Percentiles rank a stretch among this genome's conserved stretches.
These are phyloP conservation scores for Hyphodiscus sp. DNA, from an alignment of 2,329 filamentous ascomycete genomes.

Conservation along the genomic window DNA sequence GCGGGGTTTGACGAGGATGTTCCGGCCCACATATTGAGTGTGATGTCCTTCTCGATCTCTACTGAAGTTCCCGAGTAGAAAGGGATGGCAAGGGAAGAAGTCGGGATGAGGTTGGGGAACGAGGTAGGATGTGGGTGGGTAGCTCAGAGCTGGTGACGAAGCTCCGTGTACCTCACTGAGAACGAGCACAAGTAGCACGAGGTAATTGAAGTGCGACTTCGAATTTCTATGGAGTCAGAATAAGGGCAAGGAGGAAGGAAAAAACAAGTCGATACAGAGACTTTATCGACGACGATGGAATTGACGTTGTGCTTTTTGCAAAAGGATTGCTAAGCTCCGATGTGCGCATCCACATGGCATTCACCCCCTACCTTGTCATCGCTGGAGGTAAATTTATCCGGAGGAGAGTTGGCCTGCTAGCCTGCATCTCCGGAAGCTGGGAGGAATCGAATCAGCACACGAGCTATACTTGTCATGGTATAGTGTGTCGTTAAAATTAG, in stretches of 20 bases:
- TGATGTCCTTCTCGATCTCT: not conserved
- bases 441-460: no score
- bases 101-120: not conserved
- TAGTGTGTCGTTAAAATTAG: not conserved
- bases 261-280: not conserved
- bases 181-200: not conserved
- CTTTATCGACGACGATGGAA: not conserved
- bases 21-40: not conserved
- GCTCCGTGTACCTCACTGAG: no score
- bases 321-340: not conserved
- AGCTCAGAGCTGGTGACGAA: no score
- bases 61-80: not conserved
- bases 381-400: not conserved
- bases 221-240: not conserved
- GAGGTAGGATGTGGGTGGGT: no score
- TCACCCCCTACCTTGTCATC: not conserved
- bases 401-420: not conserved
- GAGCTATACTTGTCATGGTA: no score
- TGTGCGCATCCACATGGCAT: not conserved
- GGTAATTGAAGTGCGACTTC: not conserved
- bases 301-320: not conserved
- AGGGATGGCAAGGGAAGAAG: not conserved
- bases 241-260: not conserved
- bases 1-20: conserved; percentile 10
- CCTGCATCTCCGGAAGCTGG: no score